Conservation (phyloP, 495 filamentous ascomycete genomes). For the Clohesyomyces aquaticus region DNA sequence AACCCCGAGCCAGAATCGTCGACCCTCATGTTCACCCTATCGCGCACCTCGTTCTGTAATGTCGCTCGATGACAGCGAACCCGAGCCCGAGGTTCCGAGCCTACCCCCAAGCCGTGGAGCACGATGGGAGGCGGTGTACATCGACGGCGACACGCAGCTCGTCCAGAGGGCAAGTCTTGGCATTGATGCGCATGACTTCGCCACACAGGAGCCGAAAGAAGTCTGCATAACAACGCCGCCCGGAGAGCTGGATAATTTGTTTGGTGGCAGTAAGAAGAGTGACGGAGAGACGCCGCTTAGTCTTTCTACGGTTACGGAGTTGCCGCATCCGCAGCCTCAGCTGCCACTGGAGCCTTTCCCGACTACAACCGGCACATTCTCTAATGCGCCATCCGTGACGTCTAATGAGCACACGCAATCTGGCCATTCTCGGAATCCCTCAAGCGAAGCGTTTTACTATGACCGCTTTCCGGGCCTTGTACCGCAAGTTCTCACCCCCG, state of each 20-base stretch:
- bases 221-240: conserved; percentile 36
- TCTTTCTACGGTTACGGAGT: conserved; percentile 26
- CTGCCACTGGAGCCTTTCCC: no score
- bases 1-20: conserved; percentile 26
- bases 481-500: no score
- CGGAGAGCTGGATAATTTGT: conserved; percentile 26
- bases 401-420: no score
- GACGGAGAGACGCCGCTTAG: conserved; percentile 30
- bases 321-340: conserved; percentile 3
- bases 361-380: no score
- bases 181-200: conserved; percentile 27
- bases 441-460: no score
- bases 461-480: no score
- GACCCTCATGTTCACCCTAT: conserved; percentile 27
- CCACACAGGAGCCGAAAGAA: conserved; percentile 22
- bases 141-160: conserved; percentile 35
- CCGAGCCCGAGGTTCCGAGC: conserved; percentile 34
- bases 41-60: conserved; percentile 32
- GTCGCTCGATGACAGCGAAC: conserved; percentile 37
- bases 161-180: conserved; percentile 24
- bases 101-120: conserved; percentile 35
- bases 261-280: conserved; percentile 16
- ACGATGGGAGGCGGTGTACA: conserved; percentile 39
- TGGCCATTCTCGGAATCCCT: no score
- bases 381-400: no score